A percentile compares a stretch with the other conserved stretches of the same genome.
phyloP scores from a whole-genome alignment of 495 filamentous ascomycete species.

The Aspergillus cavernicola region DNA sequence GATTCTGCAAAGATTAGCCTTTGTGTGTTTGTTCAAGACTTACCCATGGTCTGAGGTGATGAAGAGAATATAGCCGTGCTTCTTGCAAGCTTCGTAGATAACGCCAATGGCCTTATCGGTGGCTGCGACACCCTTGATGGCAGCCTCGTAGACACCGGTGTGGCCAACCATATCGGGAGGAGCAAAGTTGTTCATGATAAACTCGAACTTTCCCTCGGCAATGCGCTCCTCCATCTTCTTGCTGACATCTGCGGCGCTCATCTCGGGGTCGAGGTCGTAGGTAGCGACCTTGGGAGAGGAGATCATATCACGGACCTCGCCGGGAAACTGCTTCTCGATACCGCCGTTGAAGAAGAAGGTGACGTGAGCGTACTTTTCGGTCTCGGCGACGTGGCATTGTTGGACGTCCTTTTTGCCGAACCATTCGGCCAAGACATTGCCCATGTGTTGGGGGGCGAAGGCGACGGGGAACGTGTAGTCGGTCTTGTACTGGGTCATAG shows the following conservation, averaged over 20 bases:
- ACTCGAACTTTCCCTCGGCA: slow-evolving; percentile 75
- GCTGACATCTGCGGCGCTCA: slow-evolving; percentile 86
- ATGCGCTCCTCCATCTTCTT: slow-evolving; percentile 83
- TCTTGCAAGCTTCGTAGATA: slow-evolving; percentile 89
- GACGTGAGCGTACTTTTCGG: slow-evolving; percentile 98
- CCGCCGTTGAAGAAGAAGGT: slow-evolving; percentile 99
- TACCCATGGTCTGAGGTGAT: slow-evolving; percentile 92
- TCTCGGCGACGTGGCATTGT: slow-evolving; percentile 96
- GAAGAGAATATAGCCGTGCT: slow-evolving; percentile 86
- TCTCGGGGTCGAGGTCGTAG: slow-evolving; percentile 93
- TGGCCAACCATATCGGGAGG: slow-evolving; percentile 99
- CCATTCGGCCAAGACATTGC: slow-evolving; percentile 94
- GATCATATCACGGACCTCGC: slow-evolving; percentile 79
- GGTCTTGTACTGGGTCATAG: slow-evolving; percentile 98
- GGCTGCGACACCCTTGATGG: slow-evolving; percentile 75
- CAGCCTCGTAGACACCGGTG: slow-evolving; percentile 96
- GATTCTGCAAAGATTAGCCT: too few relatives aligned
- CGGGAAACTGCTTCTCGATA: slow-evolving; percentile 91
- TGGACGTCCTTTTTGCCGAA: slow-evolving; percentile 79
- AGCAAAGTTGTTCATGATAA: slow-evolving; percentile 99
- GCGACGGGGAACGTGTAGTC: slow-evolving; percentile 92
- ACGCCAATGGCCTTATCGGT: slow-evolving; percentile 92
- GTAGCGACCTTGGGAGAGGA: slow-evolving; percentile 78
- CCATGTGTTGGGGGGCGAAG: slow-evolving; percentile 93
- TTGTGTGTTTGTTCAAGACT: too few relatives aligned